These are phyloP conservation scores for Nidularia pulvinata DNA, from an alignment of 768 basidiomycete genomes.

Conservation along the genomic window DNA sequence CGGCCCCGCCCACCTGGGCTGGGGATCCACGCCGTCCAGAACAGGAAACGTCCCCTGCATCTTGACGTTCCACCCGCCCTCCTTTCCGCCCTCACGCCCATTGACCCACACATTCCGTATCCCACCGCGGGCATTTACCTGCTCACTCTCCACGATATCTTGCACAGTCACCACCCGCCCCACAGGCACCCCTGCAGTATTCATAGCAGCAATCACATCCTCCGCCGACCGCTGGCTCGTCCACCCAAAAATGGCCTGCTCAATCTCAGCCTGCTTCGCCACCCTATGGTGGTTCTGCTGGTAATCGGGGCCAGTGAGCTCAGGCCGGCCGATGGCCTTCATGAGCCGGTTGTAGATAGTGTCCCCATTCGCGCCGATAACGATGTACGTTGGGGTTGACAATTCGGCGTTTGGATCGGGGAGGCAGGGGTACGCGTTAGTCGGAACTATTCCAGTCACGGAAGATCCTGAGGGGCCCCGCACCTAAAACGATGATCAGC, in stretches of 20 bases:
- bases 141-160: constrained; percentile 61
- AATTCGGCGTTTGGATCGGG: constrained; percentile 37
- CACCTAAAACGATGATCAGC: constrained; percentile 33
- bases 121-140: constrained; percentile 51
- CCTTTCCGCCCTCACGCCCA: constrained; percentile 21
- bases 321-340: constrained; percentile 54
- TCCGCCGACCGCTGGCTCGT: constrained; percentile 47
- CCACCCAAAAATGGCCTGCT: constrained; percentile 62
- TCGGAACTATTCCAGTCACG: constrained; percentile 74
- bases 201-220: constrained; percentile 51
- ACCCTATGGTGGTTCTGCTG: constrained; percentile 64
- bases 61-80: constrained; percentile 59
- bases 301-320: constrained; percentile 56
- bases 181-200: constrained; percentile 56
- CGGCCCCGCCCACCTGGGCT: constrained; percentile 70
- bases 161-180: constrained; percentile 64
- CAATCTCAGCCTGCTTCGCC: constrained; percentile 62
- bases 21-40: constrained; percentile 55
- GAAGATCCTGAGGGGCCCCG: constrained; percentile 77
- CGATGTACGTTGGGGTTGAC: constrained; percentile 49
- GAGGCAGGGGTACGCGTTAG: constrained; percentile 71
- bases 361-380: constrained; percentile 76
- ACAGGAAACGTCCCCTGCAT: constrained; percentile 68
- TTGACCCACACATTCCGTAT: constrained; percentile 59
- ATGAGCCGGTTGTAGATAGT: constrained; percentile 69